Conservation (phyloP, 2,329 filamentous ascomycete species). For the Kalmusia sp. region DNA sequence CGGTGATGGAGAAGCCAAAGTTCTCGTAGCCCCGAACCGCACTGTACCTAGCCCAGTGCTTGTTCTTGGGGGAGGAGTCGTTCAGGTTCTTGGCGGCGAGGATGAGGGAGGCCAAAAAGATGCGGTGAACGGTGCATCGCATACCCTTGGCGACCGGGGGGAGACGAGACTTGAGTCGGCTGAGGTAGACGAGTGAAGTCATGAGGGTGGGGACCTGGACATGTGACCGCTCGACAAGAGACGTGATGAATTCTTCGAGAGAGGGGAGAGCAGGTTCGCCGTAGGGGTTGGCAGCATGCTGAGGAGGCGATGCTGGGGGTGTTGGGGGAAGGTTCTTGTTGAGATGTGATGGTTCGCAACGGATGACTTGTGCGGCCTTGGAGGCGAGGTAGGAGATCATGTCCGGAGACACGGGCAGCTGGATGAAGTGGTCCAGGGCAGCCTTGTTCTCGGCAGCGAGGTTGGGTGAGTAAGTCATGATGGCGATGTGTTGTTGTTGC, state of each 20-base stretch:
- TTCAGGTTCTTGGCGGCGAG: conserved; percentile 96
- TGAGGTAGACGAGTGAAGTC: conserved; percentile 94
- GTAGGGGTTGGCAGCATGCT: conserved; percentile 56
- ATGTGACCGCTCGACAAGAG: conserved; percentile 89
- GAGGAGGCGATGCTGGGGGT: conserved; percentile 65
- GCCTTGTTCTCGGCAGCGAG: conserved; percentile 66
- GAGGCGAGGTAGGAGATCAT: conserved; percentile 81
- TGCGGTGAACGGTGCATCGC: conserved; percentile 94
- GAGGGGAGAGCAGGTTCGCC: conserved; percentile 69
- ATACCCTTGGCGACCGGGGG: conserved; percentile 96
- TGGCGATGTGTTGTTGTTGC: conserved; percentile 21
- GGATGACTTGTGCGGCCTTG: conserved; percentile 79
- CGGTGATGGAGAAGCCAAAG: conserved; percentile 92
- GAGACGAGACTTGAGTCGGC: conserved; percentile 80
- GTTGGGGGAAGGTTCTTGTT: conserved; percentile 63
- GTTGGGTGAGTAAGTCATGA: conserved; percentile 55
- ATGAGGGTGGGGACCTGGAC: conserved; percentile 97
- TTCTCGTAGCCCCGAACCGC: conserved; percentile 73
- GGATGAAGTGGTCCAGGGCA: conserved; percentile 82
- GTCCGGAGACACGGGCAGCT: conserved; percentile 73
- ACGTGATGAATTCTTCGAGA: conserved; percentile 88
- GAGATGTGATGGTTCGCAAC: conserved; percentile 67
- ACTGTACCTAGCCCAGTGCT: conserved; percentile 98
- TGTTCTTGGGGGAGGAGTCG: conserved; percentile 99
- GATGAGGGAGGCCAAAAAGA: conserved; percentile 90